These are phyloP conservation scores for Daldinia grandis DNA, from an alignment of 495 filamentous ascomycete species.

Conservation along the genomic window DNA sequence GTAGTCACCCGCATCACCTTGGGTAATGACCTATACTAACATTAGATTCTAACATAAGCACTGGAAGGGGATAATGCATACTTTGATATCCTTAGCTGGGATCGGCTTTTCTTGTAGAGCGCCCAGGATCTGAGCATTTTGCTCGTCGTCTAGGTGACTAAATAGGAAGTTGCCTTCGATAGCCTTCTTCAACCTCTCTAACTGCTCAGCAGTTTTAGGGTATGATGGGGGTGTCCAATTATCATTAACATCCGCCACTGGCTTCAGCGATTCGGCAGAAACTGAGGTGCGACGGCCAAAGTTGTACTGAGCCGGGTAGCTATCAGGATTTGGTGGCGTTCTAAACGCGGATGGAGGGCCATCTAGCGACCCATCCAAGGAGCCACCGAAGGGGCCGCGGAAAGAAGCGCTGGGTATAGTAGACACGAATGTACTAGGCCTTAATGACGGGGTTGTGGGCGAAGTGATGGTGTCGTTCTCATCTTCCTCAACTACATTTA, in stretches of 20 bases:
- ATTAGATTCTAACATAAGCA: conserved; percentile 18
- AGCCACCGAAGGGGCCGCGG: conserved; percentile 56
- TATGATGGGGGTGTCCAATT: conserved; percentile 91
- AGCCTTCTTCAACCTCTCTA: conserved; percentile 77
- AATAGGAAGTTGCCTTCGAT: conserved; percentile 94
- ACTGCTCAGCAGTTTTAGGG: conserved; percentile 81
- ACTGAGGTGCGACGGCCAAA: conserved; percentile 93
- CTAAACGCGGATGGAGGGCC: conserved; percentile 52
- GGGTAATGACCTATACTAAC: conserved; percentile 75
- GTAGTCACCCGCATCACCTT: conserved; percentile 95
- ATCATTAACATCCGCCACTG: conserved; percentile 78
- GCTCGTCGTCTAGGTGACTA: conserved; percentile 91
- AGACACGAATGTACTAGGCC: conserved; percentile 26
- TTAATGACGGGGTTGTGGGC: conserved; percentile 62
- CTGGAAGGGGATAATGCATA: conserved; percentile 25
- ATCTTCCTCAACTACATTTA: conserved; percentile 67
- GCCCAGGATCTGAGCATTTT: conserved; percentile 83
- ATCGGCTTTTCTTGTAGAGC: conserved; percentile 95
- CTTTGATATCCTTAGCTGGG: conserved; percentile 91
- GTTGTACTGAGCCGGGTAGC: conserved; percentile 92
- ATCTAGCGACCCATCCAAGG: conserved; percentile 51
- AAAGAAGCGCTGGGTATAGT: conserved; percentile 45
- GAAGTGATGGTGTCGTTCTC: conserved; percentile 65
- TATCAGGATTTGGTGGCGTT: conserved; percentile 62
- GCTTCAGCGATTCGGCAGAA: conserved; percentile 94